phyloP scores from a whole-genome alignment of 1,284 basidiomycete species.

The Xerocomus amazonicus region DNA sequence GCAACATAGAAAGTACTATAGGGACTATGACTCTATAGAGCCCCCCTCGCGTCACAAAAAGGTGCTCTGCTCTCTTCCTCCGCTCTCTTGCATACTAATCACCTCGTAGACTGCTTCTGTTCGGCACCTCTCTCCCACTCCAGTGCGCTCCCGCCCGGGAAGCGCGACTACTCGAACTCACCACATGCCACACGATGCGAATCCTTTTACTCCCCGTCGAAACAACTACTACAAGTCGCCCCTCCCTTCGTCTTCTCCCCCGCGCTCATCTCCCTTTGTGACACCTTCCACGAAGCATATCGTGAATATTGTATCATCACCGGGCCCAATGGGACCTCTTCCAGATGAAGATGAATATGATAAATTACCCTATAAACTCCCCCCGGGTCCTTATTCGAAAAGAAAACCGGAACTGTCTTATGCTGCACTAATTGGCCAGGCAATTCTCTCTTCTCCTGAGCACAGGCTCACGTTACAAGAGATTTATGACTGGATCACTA shows the following conservation, averaged over 20 bases:
- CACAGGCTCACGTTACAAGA: conserved; percentile 90
- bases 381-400: conserved; percentile 75
- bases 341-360: conserved; percentile 60
- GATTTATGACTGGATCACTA: conserved; percentile 94
- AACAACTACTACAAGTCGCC: conserved; percentile 43
- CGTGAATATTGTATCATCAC: conserved; percentile 75
- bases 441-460: conserved; percentile 80
- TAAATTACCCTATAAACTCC: conserved; percentile 69
- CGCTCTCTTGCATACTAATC: conserved; percentile 8
- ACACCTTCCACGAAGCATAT: conserved; percentile 53
- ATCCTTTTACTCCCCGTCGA: conserved; percentile 44
- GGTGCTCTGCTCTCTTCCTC: conserved; percentile 18
- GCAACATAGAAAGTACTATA: conserved; percentile 53
- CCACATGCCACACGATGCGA: conserved; percentile 24
- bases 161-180: conserved; percentile 30
- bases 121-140: conserved; percentile 28
- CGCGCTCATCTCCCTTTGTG: conserved; percentile 42
- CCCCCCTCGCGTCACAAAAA: conserved; percentile 36
- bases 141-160: conserved; percentile 32
- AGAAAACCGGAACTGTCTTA: conserved; percentile 85
- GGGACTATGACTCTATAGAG: conserved; percentile 49
- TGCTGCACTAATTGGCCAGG: conserved; percentile 94
- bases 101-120: conserved; percentile 15
- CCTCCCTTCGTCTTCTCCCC: conserved; percentile 48
- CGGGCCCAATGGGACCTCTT: conserved; percentile 62